These are phyloP conservation scores for Lachnellula willkommii DNA, from an alignment of 2,329 filamentous ascomycete genomes.

Conservation along the genomic window DNA sequence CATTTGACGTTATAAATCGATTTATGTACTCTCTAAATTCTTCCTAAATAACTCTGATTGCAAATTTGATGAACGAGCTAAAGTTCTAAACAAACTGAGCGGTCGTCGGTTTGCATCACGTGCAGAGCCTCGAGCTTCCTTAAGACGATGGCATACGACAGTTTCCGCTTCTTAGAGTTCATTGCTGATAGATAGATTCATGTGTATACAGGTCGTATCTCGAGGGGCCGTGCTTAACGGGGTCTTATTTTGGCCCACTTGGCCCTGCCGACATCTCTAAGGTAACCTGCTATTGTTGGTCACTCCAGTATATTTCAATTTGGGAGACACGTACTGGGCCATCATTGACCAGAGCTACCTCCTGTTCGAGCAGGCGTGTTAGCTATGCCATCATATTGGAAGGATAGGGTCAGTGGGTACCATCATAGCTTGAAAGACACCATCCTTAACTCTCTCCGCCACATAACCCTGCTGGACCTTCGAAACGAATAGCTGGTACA, in stretches of 20 bases:
- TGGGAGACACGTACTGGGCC: constrained; percentile 49
- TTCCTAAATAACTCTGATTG: too few relatives aligned
- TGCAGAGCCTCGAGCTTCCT: too few relatives aligned
- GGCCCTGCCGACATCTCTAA: constrained; percentile 27
- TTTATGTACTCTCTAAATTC: too few relatives aligned
- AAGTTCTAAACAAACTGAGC: too few relatives aligned
- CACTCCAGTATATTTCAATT: not conserved
- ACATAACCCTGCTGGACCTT: constrained; percentile 69
- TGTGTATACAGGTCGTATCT: not conserved
- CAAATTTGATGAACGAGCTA: too few relatives aligned
- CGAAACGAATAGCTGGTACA: constrained; percentile 80
- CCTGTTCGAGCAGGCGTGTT: constrained; percentile 30
- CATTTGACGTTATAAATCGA: too few relatives aligned
- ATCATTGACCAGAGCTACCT: constrained; percentile 88
- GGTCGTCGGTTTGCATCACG: too few relatives aligned
- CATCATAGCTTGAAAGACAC: constrained; percentile 99
- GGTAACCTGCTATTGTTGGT: constrained; percentile 24
- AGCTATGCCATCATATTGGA: not conserved
- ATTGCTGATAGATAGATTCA: too few relatives aligned
- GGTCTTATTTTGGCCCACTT: constrained; percentile 13
- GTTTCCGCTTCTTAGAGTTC: too few relatives aligned
- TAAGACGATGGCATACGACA: too few relatives aligned
- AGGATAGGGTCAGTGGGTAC: constrained; percentile 8
- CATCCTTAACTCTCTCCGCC: constrained; percentile 77
- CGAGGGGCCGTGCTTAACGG: not conserved